Conservation (phyloP, 768 basidiomycete genomes). For the Xerocomellus dryophilus region DNA sequence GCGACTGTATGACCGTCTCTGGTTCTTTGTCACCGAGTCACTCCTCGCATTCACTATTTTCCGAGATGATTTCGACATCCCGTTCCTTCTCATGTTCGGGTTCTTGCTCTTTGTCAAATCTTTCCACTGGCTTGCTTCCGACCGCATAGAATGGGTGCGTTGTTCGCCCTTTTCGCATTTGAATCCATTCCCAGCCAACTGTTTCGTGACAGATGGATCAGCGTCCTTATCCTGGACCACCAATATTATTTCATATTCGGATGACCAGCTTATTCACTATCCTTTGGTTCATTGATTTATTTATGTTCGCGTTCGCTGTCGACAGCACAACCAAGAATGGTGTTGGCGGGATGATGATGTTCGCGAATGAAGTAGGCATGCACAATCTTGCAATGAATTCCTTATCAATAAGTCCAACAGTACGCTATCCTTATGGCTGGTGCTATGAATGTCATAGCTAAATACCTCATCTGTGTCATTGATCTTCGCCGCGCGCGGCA, state of each 20-base stretch:
- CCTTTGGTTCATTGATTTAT: conserved; percentile 70
- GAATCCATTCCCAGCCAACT: background rate
- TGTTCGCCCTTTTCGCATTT: background rate
- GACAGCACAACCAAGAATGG: conserved; percentile 78
- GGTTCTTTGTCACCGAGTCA: conserved; percentile 98
- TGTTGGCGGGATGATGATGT: conserved; percentile 89
- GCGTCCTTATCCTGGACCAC: conserved; percentile 81
- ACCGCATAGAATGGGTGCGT: conserved; percentile 93
- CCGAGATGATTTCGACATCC: conserved; percentile 90
- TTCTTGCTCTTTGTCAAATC: conserved; percentile 92
- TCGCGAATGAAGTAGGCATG: conserved; percentile 81
- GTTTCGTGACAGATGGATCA: conserved; percentile 88
- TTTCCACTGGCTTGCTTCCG: conserved; percentile 95
- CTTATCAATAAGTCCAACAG: conserved; percentile 40
- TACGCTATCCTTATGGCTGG: conserved; percentile 88
- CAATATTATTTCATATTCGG: conserved; percentile 79
- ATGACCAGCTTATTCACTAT: conserved; percentile 70
- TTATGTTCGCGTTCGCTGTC: conserved; percentile 76
- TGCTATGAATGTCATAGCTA: conserved; percentile 70
- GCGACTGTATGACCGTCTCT: conserved; percentile 93
- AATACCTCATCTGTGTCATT: conserved; percentile 77
- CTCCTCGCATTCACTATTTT: conserved; percentile 97
- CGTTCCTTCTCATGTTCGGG: conserved; percentile 93
- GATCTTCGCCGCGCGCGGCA: conserved; percentile 78
- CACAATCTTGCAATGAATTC: background rate